phyloP scores from a whole-genome alignment of 129 eudicot species.

The Pulicaria dysenterica region DNA sequence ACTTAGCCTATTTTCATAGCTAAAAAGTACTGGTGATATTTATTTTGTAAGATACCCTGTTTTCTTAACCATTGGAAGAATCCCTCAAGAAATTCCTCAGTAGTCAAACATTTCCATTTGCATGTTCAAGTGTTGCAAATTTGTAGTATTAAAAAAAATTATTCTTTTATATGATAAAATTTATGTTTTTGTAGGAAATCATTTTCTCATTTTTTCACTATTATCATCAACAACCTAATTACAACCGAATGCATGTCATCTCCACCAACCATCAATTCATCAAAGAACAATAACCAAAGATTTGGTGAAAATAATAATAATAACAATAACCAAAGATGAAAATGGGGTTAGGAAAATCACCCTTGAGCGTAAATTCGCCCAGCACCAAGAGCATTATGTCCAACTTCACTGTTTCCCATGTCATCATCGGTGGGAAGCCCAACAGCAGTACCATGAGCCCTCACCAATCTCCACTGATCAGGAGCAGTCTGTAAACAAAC shows the following conservation, averaged over 20 bases:
- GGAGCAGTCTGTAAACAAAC: conserved; percentile 65
- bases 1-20: neutral
- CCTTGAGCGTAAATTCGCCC: conserved; percentile 94
- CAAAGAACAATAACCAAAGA: neutral
- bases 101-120: neutral
- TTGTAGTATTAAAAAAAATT: neutral
- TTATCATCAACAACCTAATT: too few species aligned
- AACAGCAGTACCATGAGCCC: conserved; percentile 92
- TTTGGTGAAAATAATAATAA: neutral
- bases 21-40: neutral
- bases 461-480: conserved; percentile 86
- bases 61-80: neutral
- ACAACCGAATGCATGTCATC: neutral
- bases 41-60: neutral
- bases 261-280: neutral
- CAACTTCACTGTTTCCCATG: conserved; percentile 99
- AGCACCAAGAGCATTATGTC: conserved; percentile 99
- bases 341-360: conserved; percentile 22
- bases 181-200: neutral
- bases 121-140: neutral
- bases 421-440: conserved; percentile 96
- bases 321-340: neutral
- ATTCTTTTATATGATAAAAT: neutral
- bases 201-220: neutral
- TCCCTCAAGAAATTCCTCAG: neutral